A percentile compares a stretch with the other conserved stretches of the same genome.
phyloP scores from a whole-genome alignment of 1,284 basidiomycete genomes.

The Sanguinoderma infundibulare region DNA sequence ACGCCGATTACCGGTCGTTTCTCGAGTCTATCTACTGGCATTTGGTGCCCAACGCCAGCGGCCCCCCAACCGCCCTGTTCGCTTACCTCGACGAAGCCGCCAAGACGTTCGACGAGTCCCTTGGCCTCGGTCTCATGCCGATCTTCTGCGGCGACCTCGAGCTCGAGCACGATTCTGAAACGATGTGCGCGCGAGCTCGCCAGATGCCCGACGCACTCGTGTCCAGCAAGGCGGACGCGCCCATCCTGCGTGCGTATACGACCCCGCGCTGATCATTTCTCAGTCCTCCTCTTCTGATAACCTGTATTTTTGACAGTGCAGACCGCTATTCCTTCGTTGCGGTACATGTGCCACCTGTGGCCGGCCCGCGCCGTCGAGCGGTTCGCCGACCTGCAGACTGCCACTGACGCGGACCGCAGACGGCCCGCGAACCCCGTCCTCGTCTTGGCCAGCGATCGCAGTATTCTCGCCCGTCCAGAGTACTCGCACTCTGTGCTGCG shows the following conservation, averaged over 20 bases:
- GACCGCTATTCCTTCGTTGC: slow-evolving; percentile 1
- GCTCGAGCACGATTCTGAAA: slow-evolving; percentile 17
- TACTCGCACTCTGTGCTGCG: background rate
- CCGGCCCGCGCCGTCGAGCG: slow-evolving; percentile 14
- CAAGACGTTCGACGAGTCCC: background rate
- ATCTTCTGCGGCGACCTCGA: slow-evolving; percentile 9
- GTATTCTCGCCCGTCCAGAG: background rate
- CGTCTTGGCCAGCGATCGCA: background rate
- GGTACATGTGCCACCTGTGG: slow-evolving; percentile 14
- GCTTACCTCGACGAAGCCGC: background rate
- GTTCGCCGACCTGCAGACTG: slow-evolving; percentile 15
- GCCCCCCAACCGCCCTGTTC: background rate
- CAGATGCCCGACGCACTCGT: slow-evolving; percentile 8
- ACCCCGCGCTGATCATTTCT: background rate
- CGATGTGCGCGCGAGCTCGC: background rate
- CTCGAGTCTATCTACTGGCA: background rate
- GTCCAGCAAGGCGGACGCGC: background rate
- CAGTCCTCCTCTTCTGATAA: background rate
- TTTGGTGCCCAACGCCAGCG: background rate
- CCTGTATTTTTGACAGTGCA: background rate
- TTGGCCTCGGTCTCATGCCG: slow-evolving; percentile 13
- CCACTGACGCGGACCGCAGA: slow-evolving; percentile 1
- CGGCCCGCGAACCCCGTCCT: background rate
- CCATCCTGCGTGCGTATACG: slow-evolving; percentile 1
- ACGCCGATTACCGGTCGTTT: background rate